A percentile compares a stretch with the other conserved stretches of the same genome.
Evolutionary conservation across 2,329 filamentous ascomycete species (phyloP).

Genomic region (Fusarium paranaense): DNA sequence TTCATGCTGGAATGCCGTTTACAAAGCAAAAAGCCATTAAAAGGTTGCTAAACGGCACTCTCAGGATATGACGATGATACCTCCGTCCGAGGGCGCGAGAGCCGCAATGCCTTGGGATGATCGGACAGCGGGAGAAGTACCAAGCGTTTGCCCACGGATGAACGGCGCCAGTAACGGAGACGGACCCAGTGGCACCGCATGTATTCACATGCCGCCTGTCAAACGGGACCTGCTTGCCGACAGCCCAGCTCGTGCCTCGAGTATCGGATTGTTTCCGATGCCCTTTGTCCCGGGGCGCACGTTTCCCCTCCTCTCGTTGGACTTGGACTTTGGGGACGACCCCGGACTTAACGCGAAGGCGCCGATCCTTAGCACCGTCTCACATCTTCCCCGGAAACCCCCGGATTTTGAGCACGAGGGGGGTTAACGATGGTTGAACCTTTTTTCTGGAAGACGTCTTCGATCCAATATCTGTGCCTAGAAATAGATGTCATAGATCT

Average conservation of each 20-base stretch:
- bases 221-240: slow-evolving; percentile 1
- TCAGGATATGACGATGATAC: neutral
- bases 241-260: neutral
- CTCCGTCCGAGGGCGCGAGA: neutral
- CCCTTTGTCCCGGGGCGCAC: neutral
- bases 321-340: neutral
- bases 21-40: neutral
- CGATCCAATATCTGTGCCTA: neutral
- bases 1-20: slow-evolving; percentile 29
- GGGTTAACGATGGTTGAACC: neutral
- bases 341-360: slow-evolving; percentile 27
- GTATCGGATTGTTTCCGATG: slow-evolving; percentile 3
- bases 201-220: slow-evolving; percentile 4
- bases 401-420: slow-evolving; percentile 6
- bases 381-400: slow-evolving; percentile 26
- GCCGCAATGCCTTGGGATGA: neutral
- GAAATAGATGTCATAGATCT: neutral
- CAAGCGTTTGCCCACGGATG: neutral
- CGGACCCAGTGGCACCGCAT: neutral
- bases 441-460: neutral
- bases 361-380: slow-evolving; percentile 19
- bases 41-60: neutral
- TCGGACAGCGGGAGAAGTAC: slow-evolving; percentile 4
- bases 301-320: neutral
- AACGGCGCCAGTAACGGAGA: neutral